Conservation (phyloP, 345 rosid genomes). For the Raphanus sativus region DNA sequence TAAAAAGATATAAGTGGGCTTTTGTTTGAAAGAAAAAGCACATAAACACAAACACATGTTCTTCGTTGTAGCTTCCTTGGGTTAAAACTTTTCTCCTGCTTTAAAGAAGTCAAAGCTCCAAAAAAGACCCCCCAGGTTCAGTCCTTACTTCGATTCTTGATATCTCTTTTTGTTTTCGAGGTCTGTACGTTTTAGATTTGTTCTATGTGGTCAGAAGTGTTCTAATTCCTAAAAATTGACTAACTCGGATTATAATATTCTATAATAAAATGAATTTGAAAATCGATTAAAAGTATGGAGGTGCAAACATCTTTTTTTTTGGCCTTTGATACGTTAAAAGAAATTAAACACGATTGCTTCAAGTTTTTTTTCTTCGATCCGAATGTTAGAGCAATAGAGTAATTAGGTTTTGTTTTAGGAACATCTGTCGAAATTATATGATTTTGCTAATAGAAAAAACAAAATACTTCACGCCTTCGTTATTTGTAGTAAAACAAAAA, state of each 20-base stretch:
- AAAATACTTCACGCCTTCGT: background rate
- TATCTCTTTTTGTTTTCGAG: background rate
- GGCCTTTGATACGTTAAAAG: no score
- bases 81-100: constrained; percentile 23
- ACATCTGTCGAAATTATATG: background rate
- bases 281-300: background rate
- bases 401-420: background rate
- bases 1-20: constrained; percentile 6
- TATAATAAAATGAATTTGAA: background rate
- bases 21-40: background rate
- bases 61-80: constrained; percentile 36
- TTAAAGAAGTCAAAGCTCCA: constrained; percentile 31
- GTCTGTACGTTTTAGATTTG: constrained; percentile 14
- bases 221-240: background rate
- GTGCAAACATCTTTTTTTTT: background rate
- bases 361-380: constrained; percentile 1
- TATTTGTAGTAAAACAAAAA: background rate
- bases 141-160: background rate
- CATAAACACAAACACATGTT: constrained; percentile 20
- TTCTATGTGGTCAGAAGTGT: background rate
- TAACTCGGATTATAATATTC: background rate
- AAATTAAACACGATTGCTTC: no score
- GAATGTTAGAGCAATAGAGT: background rate
- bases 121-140: no score
- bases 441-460: background rate